Evolutionary conservation across 768 basidiomycete species (phyloP).

Genomic region (Trametes gibbosa): DNA sequence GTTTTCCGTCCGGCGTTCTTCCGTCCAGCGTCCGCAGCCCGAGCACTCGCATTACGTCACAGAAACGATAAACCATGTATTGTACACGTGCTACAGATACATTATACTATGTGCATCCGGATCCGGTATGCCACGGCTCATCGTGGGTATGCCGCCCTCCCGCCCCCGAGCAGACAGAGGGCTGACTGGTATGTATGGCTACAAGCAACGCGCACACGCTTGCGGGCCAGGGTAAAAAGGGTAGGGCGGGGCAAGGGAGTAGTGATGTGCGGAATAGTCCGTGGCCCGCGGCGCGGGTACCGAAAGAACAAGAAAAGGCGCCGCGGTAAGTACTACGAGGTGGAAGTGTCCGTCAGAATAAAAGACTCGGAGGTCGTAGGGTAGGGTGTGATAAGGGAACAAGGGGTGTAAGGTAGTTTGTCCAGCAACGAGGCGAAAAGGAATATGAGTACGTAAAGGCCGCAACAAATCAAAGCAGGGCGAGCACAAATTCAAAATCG

Average conservation of each 20-base stretch:
- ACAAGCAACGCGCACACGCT: slow-evolving; percentile 12
- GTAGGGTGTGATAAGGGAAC: slow-evolving; percentile 2
- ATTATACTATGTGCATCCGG: neutral
- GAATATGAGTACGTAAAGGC: slow-evolving; percentile 3
- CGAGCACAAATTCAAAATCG: neutral
- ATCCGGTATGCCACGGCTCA: neutral
- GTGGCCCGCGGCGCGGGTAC: neutral
- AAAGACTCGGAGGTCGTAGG: neutral
- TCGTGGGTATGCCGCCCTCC: neutral
- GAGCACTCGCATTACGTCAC: slow-evolving; percentile 15
- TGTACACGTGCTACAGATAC: slow-evolving; percentile 12
- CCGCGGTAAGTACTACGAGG: neutral
- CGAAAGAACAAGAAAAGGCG: slow-evolving; percentile 13
- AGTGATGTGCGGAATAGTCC: slow-evolving; percentile 19
- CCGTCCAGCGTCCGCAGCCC: no score
- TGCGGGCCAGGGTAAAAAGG: neutral
- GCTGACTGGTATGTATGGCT: slow-evolving; percentile 8
- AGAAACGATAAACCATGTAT: slow-evolving; percentile 11
- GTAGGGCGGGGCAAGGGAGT: slow-evolving; percentile 7
- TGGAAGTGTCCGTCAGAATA: slow-evolving; percentile 3
- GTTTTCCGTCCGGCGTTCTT: neutral
- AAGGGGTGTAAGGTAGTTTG: slow-evolving; percentile 20
- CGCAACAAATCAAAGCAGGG: slow-evolving; percentile 5
- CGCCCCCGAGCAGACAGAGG: neutral
- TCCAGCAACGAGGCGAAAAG: slow-evolving; percentile 21